Base-by-base conservation (phyloP, 768 basidiomycete species). In the Lactifluus piperatus region DNA sequence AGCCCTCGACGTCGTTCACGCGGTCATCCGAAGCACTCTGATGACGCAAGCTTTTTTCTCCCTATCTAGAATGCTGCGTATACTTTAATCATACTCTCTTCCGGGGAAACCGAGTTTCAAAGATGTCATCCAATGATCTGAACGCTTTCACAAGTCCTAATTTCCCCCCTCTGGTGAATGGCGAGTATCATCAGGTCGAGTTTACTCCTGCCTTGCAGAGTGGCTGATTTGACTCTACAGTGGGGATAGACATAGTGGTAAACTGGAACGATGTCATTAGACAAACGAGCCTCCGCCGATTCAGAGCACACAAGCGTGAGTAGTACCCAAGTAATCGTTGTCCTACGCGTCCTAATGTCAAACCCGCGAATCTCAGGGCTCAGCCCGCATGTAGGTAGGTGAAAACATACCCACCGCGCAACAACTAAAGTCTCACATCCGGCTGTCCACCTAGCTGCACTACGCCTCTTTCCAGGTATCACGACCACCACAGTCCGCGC, bases 51-150 rank as follows among this genome's bases (percentile, higher is more conserved):
- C 22, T 29, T n/a, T n/a, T n/a, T n/a, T n/a, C n/a, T n/a, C n/a
- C 9, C 29, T 29, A 36, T 2, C n/a, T 64, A 91, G 91, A 93
- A 69, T 88, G 86, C 65, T 84, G 85, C 65, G 69, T 97, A 27
- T 95, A 86, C 74, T 97, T 97, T 75, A 92, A 94, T 66, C 89
- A 94, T 67, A 85, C 83, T 0, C 79, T 95, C 4, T 92, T 83
- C 68, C 81, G 94, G 52, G 94, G 91, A 7, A 92, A 91, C 68
- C 79, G 91, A 63, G 88, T 89, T 5, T 86, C 84, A 8, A 92
- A 94, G 67, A 74, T 77, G 63, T 93, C 91, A 7, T 90, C 88
- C 22, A 86, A 84, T 65, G 89, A 91, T 65, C 74, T 94, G 34
- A 83, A 82, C 65, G 92, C 92, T 0, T 94, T 94, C 70, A 75